A percentile compares a stretch with the other conserved stretches of the same genome.
phyloP scores from a whole-genome alignment of 371 early-diverging fungal genomes.

The Saksenaea vasiformis region DNA sequence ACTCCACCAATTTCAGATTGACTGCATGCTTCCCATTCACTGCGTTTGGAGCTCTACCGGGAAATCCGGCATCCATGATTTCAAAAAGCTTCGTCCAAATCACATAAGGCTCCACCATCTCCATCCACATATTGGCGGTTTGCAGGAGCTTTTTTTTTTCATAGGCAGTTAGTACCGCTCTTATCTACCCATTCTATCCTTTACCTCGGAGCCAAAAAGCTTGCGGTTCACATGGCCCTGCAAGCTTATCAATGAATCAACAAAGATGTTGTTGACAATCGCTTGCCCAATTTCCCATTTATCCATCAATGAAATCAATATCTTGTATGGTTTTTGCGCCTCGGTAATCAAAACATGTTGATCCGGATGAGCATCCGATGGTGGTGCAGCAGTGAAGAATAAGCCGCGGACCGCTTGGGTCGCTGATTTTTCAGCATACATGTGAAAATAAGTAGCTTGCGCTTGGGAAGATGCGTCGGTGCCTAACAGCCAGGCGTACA shows the following conservation, averaged over 20 bases:
- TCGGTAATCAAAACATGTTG: slow-evolving; percentile 41
- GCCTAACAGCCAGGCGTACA: slow-evolving; percentile 89
- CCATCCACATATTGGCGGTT: slow-evolving; percentile 86
- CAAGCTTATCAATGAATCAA: slow-evolving; percentile 72
- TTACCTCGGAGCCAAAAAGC: slow-evolving; percentile 48
- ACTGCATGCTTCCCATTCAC: slow-evolving; percentile 19
- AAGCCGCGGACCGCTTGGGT: slow-evolving; percentile 55
- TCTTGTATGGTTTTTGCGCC: slow-evolving; percentile 74
- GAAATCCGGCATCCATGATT: slow-evolving; percentile 49
- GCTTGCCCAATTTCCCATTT: slow-evolving; percentile 83
- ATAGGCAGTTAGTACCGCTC: no score
- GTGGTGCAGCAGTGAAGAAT: slow-evolving; percentile 38
- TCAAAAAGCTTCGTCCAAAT: slow-evolving; percentile 78
- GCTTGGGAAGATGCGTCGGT: slow-evolving; percentile 31
- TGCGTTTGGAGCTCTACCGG: slow-evolving; percentile 14
- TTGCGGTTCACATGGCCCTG: slow-evolving; percentile 47
- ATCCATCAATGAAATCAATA: slow-evolving; percentile 85
- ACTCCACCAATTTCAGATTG: slow-evolving; percentile 62
- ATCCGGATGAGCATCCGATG: slow-evolving; percentile 14
- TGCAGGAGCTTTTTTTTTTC: slow-evolving; percentile 63
- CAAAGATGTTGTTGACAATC: slow-evolving; percentile 70
- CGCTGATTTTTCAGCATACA: slow-evolving; percentile 41
- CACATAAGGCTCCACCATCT: slow-evolving; percentile 81
- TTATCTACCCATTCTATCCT: no score
- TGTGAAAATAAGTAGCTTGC: slow-evolving; percentile 37